Evolutionary conservation across 2,329 filamentous ascomycete genomes (phyloP).

Genomic region (Huntiella bhutanensis): DNA sequence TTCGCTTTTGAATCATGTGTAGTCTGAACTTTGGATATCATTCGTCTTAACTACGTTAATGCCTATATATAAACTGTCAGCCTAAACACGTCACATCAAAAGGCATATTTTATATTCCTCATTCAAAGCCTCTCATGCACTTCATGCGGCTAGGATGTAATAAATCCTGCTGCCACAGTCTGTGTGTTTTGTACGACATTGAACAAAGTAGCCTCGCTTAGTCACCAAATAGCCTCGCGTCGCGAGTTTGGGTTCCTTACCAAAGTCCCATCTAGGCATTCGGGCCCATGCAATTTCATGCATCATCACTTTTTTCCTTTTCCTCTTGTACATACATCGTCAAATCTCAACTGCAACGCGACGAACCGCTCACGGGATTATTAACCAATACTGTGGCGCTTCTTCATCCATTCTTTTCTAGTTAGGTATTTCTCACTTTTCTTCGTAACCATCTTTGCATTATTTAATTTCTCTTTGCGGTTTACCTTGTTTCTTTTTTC

Average conservation of each 20-base stretch:
- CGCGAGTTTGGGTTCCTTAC: slow-evolving; percentile 1
- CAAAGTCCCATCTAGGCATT: not conserved
- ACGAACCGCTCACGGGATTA: slow-evolving; percentile 3
- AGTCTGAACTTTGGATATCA: no score
- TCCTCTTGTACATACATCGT: not conserved
- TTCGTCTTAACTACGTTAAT: no score
- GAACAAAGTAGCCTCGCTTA: slow-evolving; percentile 7
- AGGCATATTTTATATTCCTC: no score
- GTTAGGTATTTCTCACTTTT: slow-evolving; percentile 1
- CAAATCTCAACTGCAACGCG: slow-evolving; percentile 4
- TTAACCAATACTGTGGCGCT: slow-evolving; percentile 1
- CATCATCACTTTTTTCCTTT: slow-evolving; percentile 2
- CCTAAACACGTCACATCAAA: no score
- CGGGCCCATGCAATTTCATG: not conserved
- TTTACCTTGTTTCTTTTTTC: slow-evolving; percentile 1
- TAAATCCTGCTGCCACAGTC: no score
- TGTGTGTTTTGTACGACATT: no score
- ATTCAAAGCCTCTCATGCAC: no score
- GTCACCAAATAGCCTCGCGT: slow-evolving; percentile 10
- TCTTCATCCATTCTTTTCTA: slow-evolving; percentile 7
- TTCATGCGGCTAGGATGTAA: no score
- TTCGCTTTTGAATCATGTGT: no score
- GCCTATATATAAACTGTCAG: no score
- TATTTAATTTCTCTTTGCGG: slow-evolving; percentile 4
- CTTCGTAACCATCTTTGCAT: not conserved